Evolutionary conservation across 1,284 basidiomycete species (phyloP).

Genomic region (Trichosporon inkin): DNA sequence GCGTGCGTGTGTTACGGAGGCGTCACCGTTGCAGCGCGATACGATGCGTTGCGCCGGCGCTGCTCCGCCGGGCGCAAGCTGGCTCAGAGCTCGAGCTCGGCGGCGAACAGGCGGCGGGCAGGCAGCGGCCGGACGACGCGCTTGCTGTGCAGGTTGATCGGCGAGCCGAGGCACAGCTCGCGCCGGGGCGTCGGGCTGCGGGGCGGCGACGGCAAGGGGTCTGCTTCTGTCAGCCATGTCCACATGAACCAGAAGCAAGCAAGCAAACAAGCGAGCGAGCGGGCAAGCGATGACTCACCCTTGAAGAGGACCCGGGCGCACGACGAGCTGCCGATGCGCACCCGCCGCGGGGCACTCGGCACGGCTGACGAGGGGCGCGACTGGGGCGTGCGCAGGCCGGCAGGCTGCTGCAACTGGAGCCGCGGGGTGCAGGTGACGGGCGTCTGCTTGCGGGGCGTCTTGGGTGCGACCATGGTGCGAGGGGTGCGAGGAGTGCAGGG

Average conservation of each 20-base stretch:
- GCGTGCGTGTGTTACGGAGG: too few relatives aligned
- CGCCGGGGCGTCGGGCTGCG: not conserved
- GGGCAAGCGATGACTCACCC: too few relatives aligned
- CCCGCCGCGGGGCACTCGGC: not conserved
- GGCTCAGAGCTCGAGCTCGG: not conserved
- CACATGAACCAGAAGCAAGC: too few relatives aligned
- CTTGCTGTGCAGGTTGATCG: not conserved
- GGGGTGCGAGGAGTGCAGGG: slow-evolving; percentile 1
- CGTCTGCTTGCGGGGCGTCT: slow-evolving; percentile 3
- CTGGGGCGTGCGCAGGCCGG: slow-evolving; percentile 1
- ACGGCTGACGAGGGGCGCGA: not conserved
- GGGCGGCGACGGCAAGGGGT: not conserved
- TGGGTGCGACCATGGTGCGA: not conserved
- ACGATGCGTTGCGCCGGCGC: too few relatives aligned
- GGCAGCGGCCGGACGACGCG: not conserved
- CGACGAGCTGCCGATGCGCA: not conserved
- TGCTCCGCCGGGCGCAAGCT: too few relatives aligned
- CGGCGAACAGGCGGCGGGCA: not conserved
- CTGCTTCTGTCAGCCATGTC: not conserved
- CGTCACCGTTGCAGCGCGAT: too few relatives aligned
- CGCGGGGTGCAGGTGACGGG: not conserved
- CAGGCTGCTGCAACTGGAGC: not conserved
- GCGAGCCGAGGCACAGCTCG: not conserved
- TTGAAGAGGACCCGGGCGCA: slow-evolving; percentile 1
- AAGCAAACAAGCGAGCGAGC: too few relatives aligned